Percentiles rank a stretch among this genome's conserved stretches.
These are phyloP conservation scores for Aurinia saxatilis DNA, from an alignment of 345 rosid genomes.

Conservation along the genomic window DNA sequence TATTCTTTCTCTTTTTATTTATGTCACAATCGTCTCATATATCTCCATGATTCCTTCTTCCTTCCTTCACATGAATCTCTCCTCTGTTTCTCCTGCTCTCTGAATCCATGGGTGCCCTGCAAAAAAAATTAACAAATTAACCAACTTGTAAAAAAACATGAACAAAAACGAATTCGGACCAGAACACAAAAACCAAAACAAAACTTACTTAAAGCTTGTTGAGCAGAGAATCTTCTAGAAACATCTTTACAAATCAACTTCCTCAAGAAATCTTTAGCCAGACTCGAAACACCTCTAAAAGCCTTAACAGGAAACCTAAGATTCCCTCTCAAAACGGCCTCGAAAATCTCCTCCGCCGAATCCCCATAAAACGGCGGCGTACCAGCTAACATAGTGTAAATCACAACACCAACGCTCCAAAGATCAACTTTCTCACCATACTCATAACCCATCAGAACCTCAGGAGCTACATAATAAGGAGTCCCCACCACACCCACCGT, in stretches of 20 bases:
- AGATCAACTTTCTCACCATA: conserved; percentile 66
- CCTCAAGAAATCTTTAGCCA: conserved; percentile 67
- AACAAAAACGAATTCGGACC: background rate
- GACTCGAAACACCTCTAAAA: conserved; percentile 39
- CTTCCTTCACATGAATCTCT: conserved; percentile 19
- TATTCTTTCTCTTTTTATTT: background rate
- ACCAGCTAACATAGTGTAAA: conserved; percentile 73
- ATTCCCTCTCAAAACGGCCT: conserved; percentile 55
- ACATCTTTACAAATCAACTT: conserved; percentile 70
- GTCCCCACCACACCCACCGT: conserved; percentile 62
- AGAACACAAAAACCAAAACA: too few species aligned
- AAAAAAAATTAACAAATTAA: background rate
- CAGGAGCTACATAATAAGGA: conserved; percentile 89
- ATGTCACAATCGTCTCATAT: too few species aligned
- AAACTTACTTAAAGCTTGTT: conserved; percentile 67
- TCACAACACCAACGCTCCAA: conserved; percentile 74
- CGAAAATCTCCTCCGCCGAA: conserved; percentile 56
- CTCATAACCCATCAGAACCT: conserved; percentile 53
- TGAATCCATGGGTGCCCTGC: conserved; percentile 68
- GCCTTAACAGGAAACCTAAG: conserved; percentile 51
- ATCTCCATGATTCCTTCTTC: background rate
- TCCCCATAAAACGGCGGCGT: conserved; percentile 70
- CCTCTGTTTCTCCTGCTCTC: conserved; percentile 39
- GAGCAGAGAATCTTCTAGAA: conserved; percentile 61
- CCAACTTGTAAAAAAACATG: background rate